Evolutionary conservation across 495 filamentous ascomycete genomes (phyloP).

Genomic region (Podospora bellae-mahoneyi): DNA sequence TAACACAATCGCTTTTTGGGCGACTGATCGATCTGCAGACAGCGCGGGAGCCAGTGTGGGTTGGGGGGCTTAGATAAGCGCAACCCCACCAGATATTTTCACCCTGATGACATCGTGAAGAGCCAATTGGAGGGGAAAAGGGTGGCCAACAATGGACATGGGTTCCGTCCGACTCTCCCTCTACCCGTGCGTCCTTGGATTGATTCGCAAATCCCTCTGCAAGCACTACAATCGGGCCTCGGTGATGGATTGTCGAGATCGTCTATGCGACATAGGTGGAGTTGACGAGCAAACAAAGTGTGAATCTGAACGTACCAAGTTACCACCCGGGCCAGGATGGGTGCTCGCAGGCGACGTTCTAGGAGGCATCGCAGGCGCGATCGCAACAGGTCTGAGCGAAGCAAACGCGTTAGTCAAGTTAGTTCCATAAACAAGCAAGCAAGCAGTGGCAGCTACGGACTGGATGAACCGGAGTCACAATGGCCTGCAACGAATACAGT

Average conservation of each 20-base stretch:
- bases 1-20: constrained; percentile 4
- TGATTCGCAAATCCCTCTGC: no score
- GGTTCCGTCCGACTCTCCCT: background rate
- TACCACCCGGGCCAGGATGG: constrained; percentile 61
- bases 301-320: constrained; percentile 54
- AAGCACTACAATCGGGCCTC: background rate
- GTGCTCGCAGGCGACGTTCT: constrained; percentile 67
- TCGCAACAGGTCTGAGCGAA: constrained; percentile 25
- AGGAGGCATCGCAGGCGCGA: constrained; percentile 41
- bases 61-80: constrained; percentile 28
- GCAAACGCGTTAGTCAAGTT: background rate
- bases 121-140: constrained; percentile 5
- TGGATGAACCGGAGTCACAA: background rate
- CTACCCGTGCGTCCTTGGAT: no score
- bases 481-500: background rate
- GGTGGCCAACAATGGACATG: background rate
- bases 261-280: background rate
- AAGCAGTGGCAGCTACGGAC: background rate
- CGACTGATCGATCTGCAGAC: background rate
- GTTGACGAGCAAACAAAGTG: constrained; percentile 17
- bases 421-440: background rate
- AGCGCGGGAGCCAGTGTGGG: constrained; percentile 2
- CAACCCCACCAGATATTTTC: constrained; percentile 21
- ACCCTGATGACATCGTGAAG: background rate
- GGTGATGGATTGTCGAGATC: background rate